These are phyloP conservation scores for Trichoderma pleuroti DNA, from an alignment of 2,329 filamentous ascomycete genomes.

Conservation along the genomic window DNA sequence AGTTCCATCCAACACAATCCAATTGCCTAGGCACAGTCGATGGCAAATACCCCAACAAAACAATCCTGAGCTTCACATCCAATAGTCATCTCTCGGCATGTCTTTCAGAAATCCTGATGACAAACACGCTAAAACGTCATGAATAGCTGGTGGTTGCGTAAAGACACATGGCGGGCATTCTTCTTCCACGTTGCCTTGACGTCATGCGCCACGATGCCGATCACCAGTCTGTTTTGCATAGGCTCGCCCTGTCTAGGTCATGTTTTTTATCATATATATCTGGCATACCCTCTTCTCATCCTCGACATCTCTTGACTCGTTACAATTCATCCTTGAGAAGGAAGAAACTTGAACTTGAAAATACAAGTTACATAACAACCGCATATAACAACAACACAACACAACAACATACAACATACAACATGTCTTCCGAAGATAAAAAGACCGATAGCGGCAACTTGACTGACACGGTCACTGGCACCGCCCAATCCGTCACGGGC, in stretches of 20 bases:
- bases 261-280: not conserved
- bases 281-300: not conserved
- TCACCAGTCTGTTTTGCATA: not conserved
- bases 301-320: not conserved
- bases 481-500: conserved; percentile 38
- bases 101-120: not conserved
- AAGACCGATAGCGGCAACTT: conserved; percentile 23
- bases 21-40: not conserved
- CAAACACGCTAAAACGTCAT: conserved; percentile 14
- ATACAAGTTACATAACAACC: not conserved
- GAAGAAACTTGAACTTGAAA: too few species aligned
- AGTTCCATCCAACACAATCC: not conserved
- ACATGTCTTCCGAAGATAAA: conserved; percentile 26
- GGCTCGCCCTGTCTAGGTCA: not conserved
- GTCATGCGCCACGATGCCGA: conserved; percentile 19
- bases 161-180: not conserved
- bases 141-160: not conserved
- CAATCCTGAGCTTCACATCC: not conserved
- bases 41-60: conserved; percentile 15
- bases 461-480: conserved; percentile 34
- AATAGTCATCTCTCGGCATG: not conserved
- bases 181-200: conserved; percentile 7
- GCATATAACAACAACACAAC: conserved; percentile 8
- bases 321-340: not conserved
- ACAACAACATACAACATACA: conserved; percentile 17